A percentile compares a stretch with the other conserved stretches of the same genome.
Conservation (phyloP, 108 stramenopile species). For the Cyclotella atomus region DNA sequence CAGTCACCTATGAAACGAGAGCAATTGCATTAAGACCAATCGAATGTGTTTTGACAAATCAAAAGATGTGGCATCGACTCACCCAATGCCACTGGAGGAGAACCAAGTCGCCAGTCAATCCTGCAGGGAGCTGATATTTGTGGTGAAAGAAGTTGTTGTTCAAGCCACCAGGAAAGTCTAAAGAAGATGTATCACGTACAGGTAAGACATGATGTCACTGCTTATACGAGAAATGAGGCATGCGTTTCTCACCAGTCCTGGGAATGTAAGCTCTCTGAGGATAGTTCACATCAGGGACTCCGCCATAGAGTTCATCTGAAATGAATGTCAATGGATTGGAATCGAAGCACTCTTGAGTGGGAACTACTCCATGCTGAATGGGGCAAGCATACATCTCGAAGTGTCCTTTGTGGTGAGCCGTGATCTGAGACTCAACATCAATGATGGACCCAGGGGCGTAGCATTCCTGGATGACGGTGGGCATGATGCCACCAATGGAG, state of each 20-base stretch:
- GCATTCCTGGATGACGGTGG: conserved; percentile 42
- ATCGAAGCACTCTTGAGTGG: conserved; percentile 67
- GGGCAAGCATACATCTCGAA: conserved; percentile 58
- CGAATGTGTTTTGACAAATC: neutral
- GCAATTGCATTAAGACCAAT: neutral
- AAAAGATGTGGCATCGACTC: neutral
- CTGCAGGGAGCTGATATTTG: conserved; percentile 22
- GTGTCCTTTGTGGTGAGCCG: conserved; percentile 71
- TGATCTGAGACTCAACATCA: conserved; percentile 42
- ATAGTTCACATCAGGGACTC: conserved; percentile 46
- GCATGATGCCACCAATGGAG: conserved; percentile 39
- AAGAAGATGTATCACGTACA: neutral
- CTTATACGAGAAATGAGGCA: neutral
- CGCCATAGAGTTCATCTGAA: conserved; percentile 51
- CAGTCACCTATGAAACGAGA: too few species aligned
- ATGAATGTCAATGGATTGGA: conserved; percentile 54
- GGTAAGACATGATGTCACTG: neutral
- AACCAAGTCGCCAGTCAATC: conserved; percentile 40
- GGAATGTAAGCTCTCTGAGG: conserved; percentile 65
- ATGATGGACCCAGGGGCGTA: conserved; percentile 52
- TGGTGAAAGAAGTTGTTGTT: conserved; percentile 15
- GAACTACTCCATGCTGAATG: conserved; percentile 31
- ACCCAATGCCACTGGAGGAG: conserved; percentile 76
- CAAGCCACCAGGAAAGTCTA: conserved; percentile 31
- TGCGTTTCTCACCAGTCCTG: conserved; percentile 7